phyloP scores from a whole-genome alignment of 2,329 filamentous ascomycete species.

The Cladosporium colombiae region DNA sequence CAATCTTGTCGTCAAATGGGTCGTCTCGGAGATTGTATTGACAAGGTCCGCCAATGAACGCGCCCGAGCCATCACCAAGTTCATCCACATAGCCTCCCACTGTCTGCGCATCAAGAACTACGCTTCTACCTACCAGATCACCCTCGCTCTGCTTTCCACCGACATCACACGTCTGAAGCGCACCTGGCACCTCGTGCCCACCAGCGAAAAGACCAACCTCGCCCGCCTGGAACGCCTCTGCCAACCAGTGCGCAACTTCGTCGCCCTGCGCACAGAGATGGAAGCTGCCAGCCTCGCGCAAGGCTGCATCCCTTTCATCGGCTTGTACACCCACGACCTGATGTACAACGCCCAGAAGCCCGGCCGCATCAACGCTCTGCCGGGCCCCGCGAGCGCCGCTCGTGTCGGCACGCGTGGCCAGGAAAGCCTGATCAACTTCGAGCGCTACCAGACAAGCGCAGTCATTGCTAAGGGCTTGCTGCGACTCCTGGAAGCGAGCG shows the following conservation, averaged over 20 bases:
- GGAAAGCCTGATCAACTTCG: conserved; percentile 77
- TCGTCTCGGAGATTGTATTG: conserved; percentile 74
- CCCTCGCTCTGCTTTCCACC: conserved; percentile 72
- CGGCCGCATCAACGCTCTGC: conserved; percentile 62
- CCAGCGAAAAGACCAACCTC: conserved; percentile 65
- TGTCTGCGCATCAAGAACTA: conserved; percentile 78
- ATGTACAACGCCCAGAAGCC: conserved; percentile 80
- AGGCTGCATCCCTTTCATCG: conserved; percentile 82
- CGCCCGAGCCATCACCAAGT: conserved; percentile 75
- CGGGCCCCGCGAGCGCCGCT: conserved; percentile 2
- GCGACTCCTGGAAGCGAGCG: conserved; percentile 75
- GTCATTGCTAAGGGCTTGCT: conserved; percentile 77
- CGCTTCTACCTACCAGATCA: conserved; percentile 78
- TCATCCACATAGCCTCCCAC: conserved; percentile 76
- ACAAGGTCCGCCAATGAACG: conserved; percentile 72
- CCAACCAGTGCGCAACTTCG: conserved; percentile 76
- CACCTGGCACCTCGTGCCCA: conserved; percentile 72
- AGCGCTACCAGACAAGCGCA: conserved; percentile 74
- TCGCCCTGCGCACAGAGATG: conserved; percentile 77
- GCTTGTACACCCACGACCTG: conserved; percentile 77
- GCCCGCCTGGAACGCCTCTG: conserved; percentile 70
- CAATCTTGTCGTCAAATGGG: conserved; percentile 88
- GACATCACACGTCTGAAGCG: conserved; percentile 67
- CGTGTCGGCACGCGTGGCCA: conserved; percentile 37
- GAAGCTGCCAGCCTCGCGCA: conserved; percentile 60